Evolutionary conservation across 176 grass and related monocot species (phyloP).

Genomic region (Poa pratensis): DNA sequence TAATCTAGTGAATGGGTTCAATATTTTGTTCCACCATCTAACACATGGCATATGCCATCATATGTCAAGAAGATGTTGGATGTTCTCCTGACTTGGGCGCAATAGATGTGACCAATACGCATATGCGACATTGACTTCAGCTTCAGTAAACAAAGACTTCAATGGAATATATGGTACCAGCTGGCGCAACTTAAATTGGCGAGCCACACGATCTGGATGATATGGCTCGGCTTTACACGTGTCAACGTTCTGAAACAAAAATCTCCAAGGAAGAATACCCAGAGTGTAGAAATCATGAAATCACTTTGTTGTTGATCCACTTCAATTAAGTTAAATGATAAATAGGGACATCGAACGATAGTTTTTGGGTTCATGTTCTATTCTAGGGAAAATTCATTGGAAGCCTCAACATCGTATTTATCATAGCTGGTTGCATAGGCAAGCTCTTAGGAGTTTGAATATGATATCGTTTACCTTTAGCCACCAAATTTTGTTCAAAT

Average conservation of each 20-base stretch:
- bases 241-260: too few relatives aligned
- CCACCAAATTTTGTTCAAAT: not conserved
- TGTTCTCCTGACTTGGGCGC: not conserved
- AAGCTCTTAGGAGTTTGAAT: not conserved
- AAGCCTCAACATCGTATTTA: not conserved
- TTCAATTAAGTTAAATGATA: too few relatives aligned
- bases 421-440: not conserved
- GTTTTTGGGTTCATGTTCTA: not conserved
- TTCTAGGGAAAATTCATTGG: not conserved
- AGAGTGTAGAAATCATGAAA: too few relatives aligned
- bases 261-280: too few relatives aligned
- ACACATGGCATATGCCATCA: not conserved
- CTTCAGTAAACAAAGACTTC: not conserved
- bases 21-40: not conserved
- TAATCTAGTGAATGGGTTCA: not conserved
- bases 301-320: too few relatives aligned
- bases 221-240: not conserved
- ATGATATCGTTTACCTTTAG: not conserved
- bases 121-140: not conserved
- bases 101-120: not conserved
- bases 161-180: not conserved
- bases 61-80: not conserved
- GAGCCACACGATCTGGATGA: not conserved
- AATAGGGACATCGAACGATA: not conserved
- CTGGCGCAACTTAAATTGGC: not conserved